Evolutionary conservation across 371 early-diverging fungal species (phyloP), one percentile per base, ranked within the genome.

Genomic region (Polyrhizophydium stewartii): DNA sequence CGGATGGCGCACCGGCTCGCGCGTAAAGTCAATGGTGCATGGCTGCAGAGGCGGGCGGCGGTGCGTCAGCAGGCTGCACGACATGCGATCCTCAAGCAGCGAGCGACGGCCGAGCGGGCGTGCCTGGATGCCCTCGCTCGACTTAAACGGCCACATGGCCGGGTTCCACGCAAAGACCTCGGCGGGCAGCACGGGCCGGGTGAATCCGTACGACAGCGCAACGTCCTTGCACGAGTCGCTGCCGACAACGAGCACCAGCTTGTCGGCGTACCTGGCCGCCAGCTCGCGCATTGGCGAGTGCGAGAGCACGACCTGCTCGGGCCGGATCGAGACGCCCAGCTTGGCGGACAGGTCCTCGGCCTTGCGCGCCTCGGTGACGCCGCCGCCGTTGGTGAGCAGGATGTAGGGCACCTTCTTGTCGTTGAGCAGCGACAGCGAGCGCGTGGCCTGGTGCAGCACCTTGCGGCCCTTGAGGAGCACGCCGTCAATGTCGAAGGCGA

Each of bases 251-350:
- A 92, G 69, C 1, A 92, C 86, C 38, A 76, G 72, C 53, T 79
- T 74, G 60, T 88, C 45, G 21, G 27, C 66, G 66, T 86, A 90
- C 52, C 75, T 69, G 12, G 62, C 21, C 0, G 79, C 86, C 28
- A 92, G 73, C 21, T 71, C 68, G 53, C 78, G 80, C 92, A 93
- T 90, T 22, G 92, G 92, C 17, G 89, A 85, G 75, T 94, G 94
- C 5, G 93, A 87, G n/a, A 94, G 70, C 19, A 93, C 74, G 43
- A 92, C 73, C 69, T 92, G 91, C 16, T n/a, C 13, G 17, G 55
- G 61, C 1, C 25, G 22, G 53, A 51, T 40, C 41, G 31, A 30
- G 2, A n/a, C 6, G 28, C 12, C 43, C 32, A 27, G 50, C 27
- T 43, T 46, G 27, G 2, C 6, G 9, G 22, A n/a, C 53, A 24